These are phyloP conservation scores for Pseudogymnoascus sp. DNA, from an alignment of 2,329 filamentous ascomycete species.

Conservation along the genomic window DNA sequence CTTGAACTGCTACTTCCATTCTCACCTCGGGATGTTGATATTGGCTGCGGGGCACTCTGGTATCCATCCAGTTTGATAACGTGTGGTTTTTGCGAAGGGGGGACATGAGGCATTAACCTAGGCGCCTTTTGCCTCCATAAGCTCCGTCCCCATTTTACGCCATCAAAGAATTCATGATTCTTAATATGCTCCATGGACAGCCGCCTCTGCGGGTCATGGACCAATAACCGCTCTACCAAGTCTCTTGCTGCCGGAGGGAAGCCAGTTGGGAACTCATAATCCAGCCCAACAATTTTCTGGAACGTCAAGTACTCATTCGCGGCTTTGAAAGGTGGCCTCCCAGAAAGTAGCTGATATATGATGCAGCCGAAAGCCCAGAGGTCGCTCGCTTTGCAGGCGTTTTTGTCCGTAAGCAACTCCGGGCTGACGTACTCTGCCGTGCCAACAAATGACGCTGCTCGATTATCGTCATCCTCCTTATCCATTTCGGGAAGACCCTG, in stretches of 20 bases:
- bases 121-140: constrained; percentile 90
- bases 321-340: constrained; percentile 94
- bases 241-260: constrained; percentile 84
- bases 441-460: constrained; percentile 91
- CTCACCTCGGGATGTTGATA: constrained; percentile 19
- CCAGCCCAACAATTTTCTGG: constrained; percentile 91
- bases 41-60: constrained; percentile 25
- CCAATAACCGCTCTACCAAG: constrained; percentile 80
- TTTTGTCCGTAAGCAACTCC: constrained; percentile 93
- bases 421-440: constrained; percentile 98
- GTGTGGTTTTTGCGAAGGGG: constrained; percentile 65
- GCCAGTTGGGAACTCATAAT: constrained; percentile 85
- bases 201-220: constrained; percentile 76
- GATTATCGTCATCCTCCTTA: constrained; percentile 51
- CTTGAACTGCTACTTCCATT: constrained; percentile 37
- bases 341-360: constrained; percentile 89
- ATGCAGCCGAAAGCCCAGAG: constrained; percentile 98
- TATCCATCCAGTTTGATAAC: constrained; percentile 63
- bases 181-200: constrained; percentile 94
- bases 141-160: constrained; percentile 71
- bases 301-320: constrained; percentile 95
- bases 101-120: constrained; percentile 73
- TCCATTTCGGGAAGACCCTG: constrained; percentile 16
- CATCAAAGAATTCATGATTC: constrained; percentile 91
- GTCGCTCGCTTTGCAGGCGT: constrained; percentile 94